Percentiles rank a stretch among this genome's conserved stretches.
These are phyloP conservation scores for Liriodendron chinense DNA, from an alignment of 164 flowering plant species.

Conservation along the genomic window DNA sequence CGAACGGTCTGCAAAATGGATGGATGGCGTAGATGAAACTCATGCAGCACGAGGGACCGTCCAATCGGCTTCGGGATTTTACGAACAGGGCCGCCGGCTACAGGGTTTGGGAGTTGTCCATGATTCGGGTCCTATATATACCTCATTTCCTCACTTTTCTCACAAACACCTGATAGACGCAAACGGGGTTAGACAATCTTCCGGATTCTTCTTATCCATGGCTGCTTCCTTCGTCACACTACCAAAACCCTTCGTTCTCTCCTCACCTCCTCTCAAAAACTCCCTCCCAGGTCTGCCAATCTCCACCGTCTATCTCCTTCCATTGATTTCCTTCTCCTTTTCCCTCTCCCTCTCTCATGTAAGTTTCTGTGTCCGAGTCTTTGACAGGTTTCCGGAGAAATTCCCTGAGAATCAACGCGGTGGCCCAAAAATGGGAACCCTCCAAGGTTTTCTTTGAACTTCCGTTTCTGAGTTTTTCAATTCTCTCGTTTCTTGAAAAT, in stretches of 20 bases:
- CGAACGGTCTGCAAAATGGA: too few relatives aligned
- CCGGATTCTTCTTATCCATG: constrained; percentile 34
- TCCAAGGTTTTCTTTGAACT: constrained; percentile 44
- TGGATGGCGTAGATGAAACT: too few relatives aligned
- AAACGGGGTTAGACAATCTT: not conserved
- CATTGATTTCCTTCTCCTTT: not conserved
- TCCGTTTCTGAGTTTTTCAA: not conserved
- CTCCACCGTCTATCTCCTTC: constrained; percentile 16
- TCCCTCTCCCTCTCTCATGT: not conserved
- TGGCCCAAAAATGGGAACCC: constrained; percentile 68
- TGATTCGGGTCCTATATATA: too few relatives aligned
- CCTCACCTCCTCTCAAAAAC: constrained; percentile 18
- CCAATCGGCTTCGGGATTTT: too few relatives aligned
- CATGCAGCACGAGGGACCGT: too few relatives aligned
- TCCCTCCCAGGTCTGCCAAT: constrained; percentile 12
- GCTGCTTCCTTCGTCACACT: constrained; percentile 45
- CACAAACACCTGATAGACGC: not conserved
- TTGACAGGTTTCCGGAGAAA: constrained; percentile 38
- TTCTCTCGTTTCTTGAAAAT: not conserved
- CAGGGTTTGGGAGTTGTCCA: too few relatives aligned
- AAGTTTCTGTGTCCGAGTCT: not conserved
- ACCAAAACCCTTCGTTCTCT: constrained; percentile 31
- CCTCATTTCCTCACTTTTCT: not conserved
- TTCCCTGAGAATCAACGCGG: constrained; percentile 52
- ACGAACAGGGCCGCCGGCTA: too few relatives aligned